Evolutionary conservation across 1,284 basidiomycete genomes (phyloP), one percentile per base, ranked within the genome.

Genomic region (Fomes fomentarius): DNA sequence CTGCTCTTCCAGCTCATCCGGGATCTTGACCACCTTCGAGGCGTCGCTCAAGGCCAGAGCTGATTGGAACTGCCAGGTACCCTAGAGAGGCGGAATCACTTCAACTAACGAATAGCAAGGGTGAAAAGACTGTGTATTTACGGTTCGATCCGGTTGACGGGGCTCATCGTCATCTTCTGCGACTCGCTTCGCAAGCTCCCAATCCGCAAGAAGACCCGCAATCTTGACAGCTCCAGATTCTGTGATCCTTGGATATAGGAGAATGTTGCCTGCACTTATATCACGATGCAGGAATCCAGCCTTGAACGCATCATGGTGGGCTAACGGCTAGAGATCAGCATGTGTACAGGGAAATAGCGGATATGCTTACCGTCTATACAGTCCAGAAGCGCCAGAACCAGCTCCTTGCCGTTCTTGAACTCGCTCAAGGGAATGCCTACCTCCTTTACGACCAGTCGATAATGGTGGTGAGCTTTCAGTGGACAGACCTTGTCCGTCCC

Each of bases 251-350:
- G 17, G 17, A 30, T 50, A 50, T 2, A 50, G 15, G 17, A 50
- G 31, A 21, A 49, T 40, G 33, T 58, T 53, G 2, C 56, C 51
- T 14, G 33, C 38, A 21, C 56, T 57, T 15, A 57, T 46, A 17
- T 57, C 56, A 8, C 56, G 47, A 21, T 57, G 56, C 0, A 57
- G 30, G 28, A 50, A 46, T 0, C 34, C 21, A 24, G 37, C 35
- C 12, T 35, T 34, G 48, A 17, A 50, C 30, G 40, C 48, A 10
- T 17, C 39, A 4, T 19, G 40, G 25, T 50, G 48, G 3, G 48
- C 48, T 50, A 12, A 43, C 21, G 17, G 10, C 7, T 11, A 3
- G 9, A 19, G 1, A 30, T 14, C 5, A 37, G 40, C 24, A 43
- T n/a, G n/a, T n/a, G n/a, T n/a, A n/a, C n/a, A 4, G 7, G n/a